Conservation (phyloP, 495 filamentous ascomycete species). For the Astrothelium subdiscretum region DNA sequence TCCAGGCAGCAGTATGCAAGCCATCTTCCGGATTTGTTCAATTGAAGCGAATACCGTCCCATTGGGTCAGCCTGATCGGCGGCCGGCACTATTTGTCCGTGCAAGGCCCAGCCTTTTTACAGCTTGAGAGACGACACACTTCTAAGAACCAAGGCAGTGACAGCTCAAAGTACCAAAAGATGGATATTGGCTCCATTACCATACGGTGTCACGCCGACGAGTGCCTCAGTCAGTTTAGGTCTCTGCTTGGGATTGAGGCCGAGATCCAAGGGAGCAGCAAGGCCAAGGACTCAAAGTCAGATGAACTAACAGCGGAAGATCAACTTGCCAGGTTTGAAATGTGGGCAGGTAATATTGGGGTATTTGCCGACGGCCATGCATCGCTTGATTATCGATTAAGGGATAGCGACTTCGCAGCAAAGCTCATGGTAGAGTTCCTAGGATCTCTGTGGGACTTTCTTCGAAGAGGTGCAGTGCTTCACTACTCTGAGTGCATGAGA, state of each 20-base stretch:
- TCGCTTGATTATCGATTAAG: constrained; percentile 16
- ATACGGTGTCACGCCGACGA: not conserved
- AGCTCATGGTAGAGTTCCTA: constrained; percentile 7
- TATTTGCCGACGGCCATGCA: constrained; percentile 12
- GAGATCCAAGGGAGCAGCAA: not conserved
- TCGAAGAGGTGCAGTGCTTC: constrained; percentile 1
- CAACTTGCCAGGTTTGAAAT: constrained; percentile 14
- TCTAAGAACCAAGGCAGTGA: not conserved
- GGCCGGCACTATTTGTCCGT: not conserved
- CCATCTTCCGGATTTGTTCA: not conserved
- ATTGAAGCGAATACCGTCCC: not conserved
- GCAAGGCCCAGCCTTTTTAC: not conserved
- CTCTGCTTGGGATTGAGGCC: not conserved
- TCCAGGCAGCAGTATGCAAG: too few relatives aligned
- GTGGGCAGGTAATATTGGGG: constrained; percentile 17
- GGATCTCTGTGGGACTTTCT: constrained; percentile 2
- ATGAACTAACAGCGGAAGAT: constrained; percentile 12
- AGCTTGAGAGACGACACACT: not conserved
- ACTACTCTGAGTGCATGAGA: not conserved
- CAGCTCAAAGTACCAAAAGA: not conserved
- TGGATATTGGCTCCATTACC: not conserved
- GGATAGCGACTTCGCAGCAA: not conserved
- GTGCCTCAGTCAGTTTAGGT: not conserved
- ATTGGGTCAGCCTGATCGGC: not conserved
- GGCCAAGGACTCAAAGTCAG: not conserved